Evolutionary conservation across 2,329 filamentous ascomycete species (phyloP), one percentile per base, ranked within the genome.

Genomic region (Sarocladium brachiariae): DNA sequence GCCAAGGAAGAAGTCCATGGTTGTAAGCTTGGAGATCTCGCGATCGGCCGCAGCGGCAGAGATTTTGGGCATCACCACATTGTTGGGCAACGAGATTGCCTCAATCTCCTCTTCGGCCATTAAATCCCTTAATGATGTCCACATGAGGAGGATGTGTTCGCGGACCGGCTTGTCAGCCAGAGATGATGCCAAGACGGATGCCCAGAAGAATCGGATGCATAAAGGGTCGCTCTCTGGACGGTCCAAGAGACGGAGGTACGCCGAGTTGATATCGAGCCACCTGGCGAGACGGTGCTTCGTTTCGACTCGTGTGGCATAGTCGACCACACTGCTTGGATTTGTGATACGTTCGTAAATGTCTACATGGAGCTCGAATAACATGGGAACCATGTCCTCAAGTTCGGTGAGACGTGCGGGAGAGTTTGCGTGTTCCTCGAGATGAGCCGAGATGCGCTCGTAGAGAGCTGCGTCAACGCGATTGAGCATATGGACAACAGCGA

Each of bases 1-100:
- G 33, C 84, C 88, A 48, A 90, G 76, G 66, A 99, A 97, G 65
- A 97, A 97, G 62, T 96, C 92, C 80, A 95, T 93, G 0, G 92
- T 97, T 13, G 89, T 96, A 30, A 97, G 76, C 59, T 91, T 90
- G 11, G 89, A 92, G 23, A 96, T 86, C 63, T 99, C 92, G 50
- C 89, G 84, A 55, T 97, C 91, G 7, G 93, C 84, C 1, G 89
- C 88, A n/a, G 79, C 77, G 2, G 82, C 70, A 0, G 92, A 96
- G 47, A 99, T 79, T 55, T 93, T 87, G 0, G 89, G 82, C 84
- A 99, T 95, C 18, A 91, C 79, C 1, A 82, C 79, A 61, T 96
- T 97, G 65, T 99, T 97, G 3, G 85, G 80, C 0, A 97, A 72
- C 30, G 76, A 71, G 11, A 87, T 78, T 0, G 73, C 68, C 2